phyloP scores from a whole-genome alignment of 1,284 basidiomycete species.

The Boletus calvinii region DNA sequence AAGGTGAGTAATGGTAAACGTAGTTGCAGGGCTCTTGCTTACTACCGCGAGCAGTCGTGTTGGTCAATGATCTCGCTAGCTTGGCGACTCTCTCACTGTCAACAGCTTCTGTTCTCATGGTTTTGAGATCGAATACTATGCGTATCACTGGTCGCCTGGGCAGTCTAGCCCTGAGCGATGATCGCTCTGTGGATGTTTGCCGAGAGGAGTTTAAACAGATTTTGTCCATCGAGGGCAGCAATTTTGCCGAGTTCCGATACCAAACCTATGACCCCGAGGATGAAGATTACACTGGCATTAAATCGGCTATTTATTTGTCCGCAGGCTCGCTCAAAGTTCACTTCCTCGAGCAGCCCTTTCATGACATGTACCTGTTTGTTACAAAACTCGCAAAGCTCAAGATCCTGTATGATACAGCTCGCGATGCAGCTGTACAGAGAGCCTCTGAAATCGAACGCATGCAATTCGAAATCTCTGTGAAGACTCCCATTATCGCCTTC shows the following conservation, averaged over 20 bases:
- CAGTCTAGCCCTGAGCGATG: conserved; percentile 83
- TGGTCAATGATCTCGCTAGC: conserved; percentile 73
- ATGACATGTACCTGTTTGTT: conserved; percentile 83
- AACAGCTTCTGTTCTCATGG: conserved; percentile 85
- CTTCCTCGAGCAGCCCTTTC: conserved; percentile 86
- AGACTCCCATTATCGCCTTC: conserved; percentile 92
- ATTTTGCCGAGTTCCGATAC: conserved; percentile 94
- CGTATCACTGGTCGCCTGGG: conserved; percentile 84
- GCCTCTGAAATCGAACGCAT: conserved; percentile 89
- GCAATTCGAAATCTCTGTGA: conserved; percentile 89
- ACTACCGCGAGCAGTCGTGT: conserved; percentile 54
- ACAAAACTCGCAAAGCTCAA: conserved; percentile 89
- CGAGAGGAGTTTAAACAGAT: conserved; percentile 82
- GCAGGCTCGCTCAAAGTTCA: conserved; percentile 92
- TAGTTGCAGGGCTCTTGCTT: conserved; percentile 1
- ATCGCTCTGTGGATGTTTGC: conserved; percentile 55
- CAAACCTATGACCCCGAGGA: conserved; percentile 85
- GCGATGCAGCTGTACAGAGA: conserved; percentile 87
- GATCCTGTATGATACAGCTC: conserved; percentile 94
- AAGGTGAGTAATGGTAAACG: conserved; percentile 47
- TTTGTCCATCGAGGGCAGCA: conserved; percentile 92
- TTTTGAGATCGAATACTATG: conserved; percentile 76
- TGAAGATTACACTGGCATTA: conserved; percentile 75
- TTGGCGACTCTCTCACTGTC: conserved; percentile 90
- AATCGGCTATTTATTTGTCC: conserved; percentile 82